A percentile compares a stretch with the other conserved stretches of the same genome.
Evolutionary conservation across 1,284 basidiomycete genomes (phyloP).

Genomic region (Cutaneotrichosporon cavernicola): DNA sequence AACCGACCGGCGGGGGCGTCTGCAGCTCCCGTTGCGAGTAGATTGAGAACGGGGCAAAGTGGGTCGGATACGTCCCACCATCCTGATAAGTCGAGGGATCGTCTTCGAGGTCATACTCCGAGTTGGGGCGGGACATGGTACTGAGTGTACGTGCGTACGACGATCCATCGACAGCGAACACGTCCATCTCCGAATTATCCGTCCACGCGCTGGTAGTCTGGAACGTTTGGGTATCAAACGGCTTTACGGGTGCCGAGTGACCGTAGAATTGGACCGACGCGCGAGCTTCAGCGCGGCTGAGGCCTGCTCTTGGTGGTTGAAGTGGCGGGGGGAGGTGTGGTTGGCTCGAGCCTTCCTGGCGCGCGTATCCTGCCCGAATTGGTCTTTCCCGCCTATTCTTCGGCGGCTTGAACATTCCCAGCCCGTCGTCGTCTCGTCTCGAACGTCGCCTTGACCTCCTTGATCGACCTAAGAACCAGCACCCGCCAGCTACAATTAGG

Average conservation of each 20-base stretch:
- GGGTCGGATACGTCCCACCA: neutral
- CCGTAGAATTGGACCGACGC: slow-evolving; percentile 10
- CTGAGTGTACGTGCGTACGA: slow-evolving; percentile 39
- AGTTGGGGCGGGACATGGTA: slow-evolving; percentile 28
- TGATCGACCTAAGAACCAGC: slow-evolving; percentile 6
- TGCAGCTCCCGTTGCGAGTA: neutral
- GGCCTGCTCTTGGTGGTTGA: neutral
- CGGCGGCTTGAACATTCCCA: neutral
- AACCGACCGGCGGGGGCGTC: neutral
- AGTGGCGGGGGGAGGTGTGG: neutral
- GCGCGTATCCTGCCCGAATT: neutral
- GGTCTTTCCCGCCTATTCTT: neutral
- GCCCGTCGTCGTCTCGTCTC: slow-evolving; percentile 8
- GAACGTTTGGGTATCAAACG: neutral
- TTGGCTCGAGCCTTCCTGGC: neutral
- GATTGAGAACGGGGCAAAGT: neutral
- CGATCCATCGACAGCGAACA: slow-evolving; percentile 34
- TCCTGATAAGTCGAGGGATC: slow-evolving; percentile 9
- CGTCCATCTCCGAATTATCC: slow-evolving; percentile 41
- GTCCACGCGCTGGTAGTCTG: slow-evolving; percentile 28
- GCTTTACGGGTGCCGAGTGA: neutral
- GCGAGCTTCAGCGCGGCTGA: slow-evolving; percentile 18
- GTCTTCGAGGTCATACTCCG: slow-evolving; percentile 26
- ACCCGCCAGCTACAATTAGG: neutral
- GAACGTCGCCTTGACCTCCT: neutral